Evolutionary conservation across 2,329 filamentous ascomycete genomes (phyloP).

Genomic region (Pseudocercospora pini-densiflorae): DNA sequence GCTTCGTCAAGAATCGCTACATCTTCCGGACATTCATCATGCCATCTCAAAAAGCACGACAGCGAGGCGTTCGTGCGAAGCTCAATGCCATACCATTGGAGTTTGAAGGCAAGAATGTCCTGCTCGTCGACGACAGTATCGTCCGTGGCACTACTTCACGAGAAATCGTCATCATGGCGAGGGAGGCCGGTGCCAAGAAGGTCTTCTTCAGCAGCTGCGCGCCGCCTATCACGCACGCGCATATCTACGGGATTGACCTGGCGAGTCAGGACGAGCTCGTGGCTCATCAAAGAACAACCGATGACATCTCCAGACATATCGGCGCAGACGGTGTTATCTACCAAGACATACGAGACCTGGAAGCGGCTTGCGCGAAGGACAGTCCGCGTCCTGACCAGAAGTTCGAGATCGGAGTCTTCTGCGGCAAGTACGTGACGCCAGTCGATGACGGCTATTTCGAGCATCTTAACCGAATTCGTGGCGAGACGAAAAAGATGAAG

Average conservation of each 20-base stretch:
- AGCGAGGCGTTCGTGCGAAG: conserved; percentile 88
- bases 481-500: conserved; percentile 71
- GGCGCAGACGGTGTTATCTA: conserved; percentile 78
- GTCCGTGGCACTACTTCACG: conserved; percentile 83
- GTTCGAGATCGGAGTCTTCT: conserved; percentile 93
- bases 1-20: conserved; percentile 88
- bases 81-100: conserved; percentile 85
- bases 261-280: conserved; percentile 73
- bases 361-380: conserved; percentile 75
- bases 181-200: conserved; percentile 79
- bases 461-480: conserved; percentile 73
- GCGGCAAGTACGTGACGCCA: conserved; percentile 81
- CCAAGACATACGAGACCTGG: conserved; percentile 78
- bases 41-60: conserved; percentile 77
- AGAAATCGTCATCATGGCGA: conserved; percentile 82
- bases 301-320: conserved; percentile 68
- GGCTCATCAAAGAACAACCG: conserved; percentile 67
- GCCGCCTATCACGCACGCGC: conserved; percentile 79
- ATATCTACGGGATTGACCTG: conserved; percentile 83
- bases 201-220: conserved; percentile 84
- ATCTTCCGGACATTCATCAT: conserved; percentile 88
- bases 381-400: conserved; percentile 63
- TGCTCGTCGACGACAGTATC: conserved; percentile 88
- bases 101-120: conserved; percentile 78
- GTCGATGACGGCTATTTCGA: conserved; percentile 82